These are phyloP conservation scores for Lentinus tigrinus DNA, from an alignment of 768 basidiomycete species.

Conservation along the genomic window DNA sequence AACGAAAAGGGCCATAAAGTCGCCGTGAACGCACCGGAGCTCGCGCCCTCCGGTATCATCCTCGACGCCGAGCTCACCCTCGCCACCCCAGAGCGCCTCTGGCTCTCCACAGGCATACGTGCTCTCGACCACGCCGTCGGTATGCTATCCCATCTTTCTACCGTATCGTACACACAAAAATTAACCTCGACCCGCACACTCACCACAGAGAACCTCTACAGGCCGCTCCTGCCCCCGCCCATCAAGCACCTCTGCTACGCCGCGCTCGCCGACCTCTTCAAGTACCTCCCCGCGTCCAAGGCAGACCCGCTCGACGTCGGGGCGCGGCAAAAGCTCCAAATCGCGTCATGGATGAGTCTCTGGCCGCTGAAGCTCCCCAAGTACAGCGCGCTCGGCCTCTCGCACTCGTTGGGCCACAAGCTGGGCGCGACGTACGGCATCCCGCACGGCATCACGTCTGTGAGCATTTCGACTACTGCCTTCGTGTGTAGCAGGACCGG, in stretches of 20 bases:
- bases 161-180: not conserved
- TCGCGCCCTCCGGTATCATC: conserved; percentile 72
- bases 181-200: not conserved
- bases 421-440: conserved; percentile 73
- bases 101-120: conserved; percentile 79
- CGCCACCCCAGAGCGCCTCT: conserved; percentile 70
- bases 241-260: conserved; percentile 63
- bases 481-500: not conserved
- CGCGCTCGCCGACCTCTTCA: conserved; percentile 71
- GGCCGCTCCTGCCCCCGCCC: conserved; percentile 52
- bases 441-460: conserved; percentile 84
- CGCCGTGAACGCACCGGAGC: conserved; percentile 50
- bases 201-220: conserved; percentile 59
- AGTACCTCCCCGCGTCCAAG: conserved; percentile 66
- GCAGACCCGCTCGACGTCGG: conserved; percentile 54
- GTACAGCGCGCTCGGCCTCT: conserved; percentile 70
- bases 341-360: conserved; percentile 80
- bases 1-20: conserved; percentile 69
- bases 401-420: conserved; percentile 73
- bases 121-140: conserved; percentile 80
- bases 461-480: conserved; percentile 30
- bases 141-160: conserved; percentile 27
- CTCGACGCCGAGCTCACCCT: conserved; percentile 76
- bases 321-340: conserved; percentile 64
- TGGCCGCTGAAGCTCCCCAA: conserved; percentile 63